These are phyloP conservation scores for Colletotrichum tropicale DNA, from an alignment of 2,329 filamentous ascomycete genomes.

Conservation along the genomic window DNA sequence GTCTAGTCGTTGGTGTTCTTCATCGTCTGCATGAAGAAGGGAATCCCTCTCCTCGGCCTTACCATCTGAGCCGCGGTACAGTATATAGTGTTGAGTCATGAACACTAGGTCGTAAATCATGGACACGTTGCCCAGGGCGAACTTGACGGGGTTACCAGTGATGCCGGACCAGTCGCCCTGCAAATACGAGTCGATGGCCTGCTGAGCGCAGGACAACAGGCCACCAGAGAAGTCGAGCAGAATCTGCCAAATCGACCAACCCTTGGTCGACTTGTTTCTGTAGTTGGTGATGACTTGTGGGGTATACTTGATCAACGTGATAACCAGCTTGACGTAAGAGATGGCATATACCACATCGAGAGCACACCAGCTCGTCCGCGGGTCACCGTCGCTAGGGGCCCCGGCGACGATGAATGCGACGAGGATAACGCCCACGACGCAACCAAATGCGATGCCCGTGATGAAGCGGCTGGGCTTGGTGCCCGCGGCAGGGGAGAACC, in stretches of 20 bases:
- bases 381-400: constrained; percentile 38
- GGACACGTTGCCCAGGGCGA: constrained; percentile 83
- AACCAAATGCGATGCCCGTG: constrained; percentile 72
- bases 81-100: constrained; percentile 83
- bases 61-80: constrained; percentile 59
- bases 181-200: constrained; percentile 83
- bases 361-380: constrained; percentile 59
- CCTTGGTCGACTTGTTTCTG: constrained; percentile 80
- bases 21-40: constrained; percentile 14
- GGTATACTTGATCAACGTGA: constrained; percentile 91
- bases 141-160: constrained; percentile 90
- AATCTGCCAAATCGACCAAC: constrained; percentile 88
- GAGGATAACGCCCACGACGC: constrained; percentile 62
- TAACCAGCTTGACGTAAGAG: constrained; percentile 86
- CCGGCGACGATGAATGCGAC: constrained; percentile 52
- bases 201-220: constrained; percentile 79
- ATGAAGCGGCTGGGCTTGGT: constrained; percentile 66
- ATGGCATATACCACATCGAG: constrained; percentile 71
- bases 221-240: constrained; percentile 85
- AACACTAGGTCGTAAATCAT: constrained; percentile 89
- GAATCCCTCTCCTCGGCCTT: constrained; percentile 22
- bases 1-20: constrained; percentile 22
- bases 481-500: constrained; percentile 66
- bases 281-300: constrained; percentile 87
- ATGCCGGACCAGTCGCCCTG: constrained; percentile 90